Evolutionary conservation across 2,329 filamentous ascomycete genomes (phyloP), one percentile per base, ranked within the genome.

Genomic region (Cercospora zeae-maydis): DNA sequence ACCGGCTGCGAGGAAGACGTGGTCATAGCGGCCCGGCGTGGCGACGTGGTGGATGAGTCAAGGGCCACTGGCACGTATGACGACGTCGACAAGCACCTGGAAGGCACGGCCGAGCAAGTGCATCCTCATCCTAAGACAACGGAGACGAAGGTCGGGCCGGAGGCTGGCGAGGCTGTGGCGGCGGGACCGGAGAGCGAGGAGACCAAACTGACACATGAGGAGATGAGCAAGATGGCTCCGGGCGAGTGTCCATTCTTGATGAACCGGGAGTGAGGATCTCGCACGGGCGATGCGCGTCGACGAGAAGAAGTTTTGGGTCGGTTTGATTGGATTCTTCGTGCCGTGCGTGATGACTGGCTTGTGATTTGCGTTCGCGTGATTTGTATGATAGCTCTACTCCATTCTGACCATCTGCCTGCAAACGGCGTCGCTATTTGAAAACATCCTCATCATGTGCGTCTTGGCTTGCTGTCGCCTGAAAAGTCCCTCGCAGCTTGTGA

Each of bases 211-310:
- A 75, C 76, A 53, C 71, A 75, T 56, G 72, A 75, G 66, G 76
- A 78, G 69, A 78, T 78, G 76, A 74, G 73, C 57, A 64, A 58
- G 39, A 66, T 75, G 45, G 64, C 63, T 11, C 57, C 67, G 3
- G 62, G 57, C 1, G 75, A 77, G 63, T 76, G 74, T 59, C 75
- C 75, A 14, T 74, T 76, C 36, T 59, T 78, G 58, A 75, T 76
- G 75, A 77, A 77, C 62, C 62, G 72, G 31, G 75, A 77, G 69
- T 77, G 27, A 58, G 19, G 42, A 4, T 5, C 4, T 49, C 21
- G 42, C 21, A 21, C 19, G 19, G 19, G 21, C 3, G 42, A 27
- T 21, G 19, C 6, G 5, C 14, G 21, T 49, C 11, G 13, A 49
- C 11, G 13, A 27, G 6, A 3, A 45, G 21, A 4, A 13, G 19